Conservation (phyloP, 495 filamentous ascomycete genomes). For the Aspergillus asperescens region DNA sequence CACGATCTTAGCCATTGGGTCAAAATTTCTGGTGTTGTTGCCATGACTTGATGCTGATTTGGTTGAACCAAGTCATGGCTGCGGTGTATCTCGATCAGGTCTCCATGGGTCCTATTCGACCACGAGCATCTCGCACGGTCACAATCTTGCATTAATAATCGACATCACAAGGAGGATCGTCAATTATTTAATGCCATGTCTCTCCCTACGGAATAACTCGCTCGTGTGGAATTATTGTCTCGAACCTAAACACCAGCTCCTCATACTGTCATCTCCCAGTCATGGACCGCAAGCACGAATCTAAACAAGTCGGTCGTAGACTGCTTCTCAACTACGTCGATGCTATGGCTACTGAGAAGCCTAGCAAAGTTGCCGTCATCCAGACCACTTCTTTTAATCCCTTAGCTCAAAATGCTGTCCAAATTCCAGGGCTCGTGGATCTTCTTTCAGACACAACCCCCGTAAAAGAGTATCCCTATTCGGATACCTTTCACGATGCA, state of each 20-base stretch:
- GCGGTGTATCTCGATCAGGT: no score
- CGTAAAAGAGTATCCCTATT: slow-evolving; percentile 3
- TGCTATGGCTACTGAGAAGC: background rate
- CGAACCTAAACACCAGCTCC: background rate
- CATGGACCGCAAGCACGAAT: background rate
- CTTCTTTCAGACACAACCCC: background rate
- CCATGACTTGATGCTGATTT: no score
- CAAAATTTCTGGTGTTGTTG: no score
- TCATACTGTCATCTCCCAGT: background rate
- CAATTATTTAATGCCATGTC: background rate
- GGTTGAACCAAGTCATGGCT: no score
- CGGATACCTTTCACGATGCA: background rate
- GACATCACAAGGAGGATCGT: no score
- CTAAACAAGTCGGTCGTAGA: background rate
- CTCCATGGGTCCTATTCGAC: no score
- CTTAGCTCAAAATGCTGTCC: background rate
- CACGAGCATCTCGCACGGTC: no score
- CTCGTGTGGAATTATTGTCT: background rate
- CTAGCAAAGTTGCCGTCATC: slow-evolving; percentile 1
- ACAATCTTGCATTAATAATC: no score
- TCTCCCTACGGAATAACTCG: no score
- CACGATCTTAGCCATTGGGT: no score
- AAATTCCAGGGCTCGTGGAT: slow-evolving; percentile 4
- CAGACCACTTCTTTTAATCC: slow-evolving; percentile 1
- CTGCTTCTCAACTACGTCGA: slow-evolving; percentile 13